phyloP scores from a whole-genome alignment of 2,329 filamentous ascomycete species.

The Penicillium sclerotiorum region DNA sequence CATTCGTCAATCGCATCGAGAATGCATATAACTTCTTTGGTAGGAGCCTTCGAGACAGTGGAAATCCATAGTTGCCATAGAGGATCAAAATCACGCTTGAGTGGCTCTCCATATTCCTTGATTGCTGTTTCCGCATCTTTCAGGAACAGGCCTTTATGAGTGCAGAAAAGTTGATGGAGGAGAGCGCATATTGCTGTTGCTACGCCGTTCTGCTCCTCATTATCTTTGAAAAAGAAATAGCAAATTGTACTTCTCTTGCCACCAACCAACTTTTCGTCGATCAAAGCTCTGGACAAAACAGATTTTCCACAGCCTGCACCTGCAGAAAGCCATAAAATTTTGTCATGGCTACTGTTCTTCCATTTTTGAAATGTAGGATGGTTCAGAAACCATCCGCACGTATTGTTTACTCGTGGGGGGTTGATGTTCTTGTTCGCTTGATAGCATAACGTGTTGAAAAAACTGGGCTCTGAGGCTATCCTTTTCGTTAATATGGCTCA shows the following conservation, averaged over 20 bases:
- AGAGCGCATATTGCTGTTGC: neutral
- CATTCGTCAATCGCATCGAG: too few relatives aligned
- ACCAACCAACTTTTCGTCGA: neutral
- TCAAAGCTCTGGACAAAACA: neutral
- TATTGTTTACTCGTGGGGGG: neutral
- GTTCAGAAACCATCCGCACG: constrained; percentile 1
- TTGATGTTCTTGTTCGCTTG: neutral
- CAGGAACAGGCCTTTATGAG: too few relatives aligned
- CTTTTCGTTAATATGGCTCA: too few relatives aligned
- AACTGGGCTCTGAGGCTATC: too few relatives aligned
- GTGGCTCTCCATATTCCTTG: too few relatives aligned
- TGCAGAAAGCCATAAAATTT: neutral
- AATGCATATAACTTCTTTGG: too few relatives aligned
- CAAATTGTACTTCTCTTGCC: neutral
- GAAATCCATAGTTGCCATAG: too few relatives aligned
- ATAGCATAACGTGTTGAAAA: neutral
- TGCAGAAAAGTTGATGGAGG: too few relatives aligned
- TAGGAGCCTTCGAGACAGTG: too few relatives aligned
- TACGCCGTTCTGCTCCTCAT: neutral
- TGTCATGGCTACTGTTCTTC: neutral
- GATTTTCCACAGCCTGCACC: neutral
- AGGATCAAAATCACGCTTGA: too few relatives aligned
- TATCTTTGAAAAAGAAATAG: neutral
- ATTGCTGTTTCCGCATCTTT: too few relatives aligned
- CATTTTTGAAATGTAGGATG: neutral